Percentiles rank a stretch among this genome's conserved stretches.
These are phyloP conservation scores for Botrytis fabae DNA, from an alignment of 2,329 filamentous ascomycete species.

Conservation along the genomic window DNA sequence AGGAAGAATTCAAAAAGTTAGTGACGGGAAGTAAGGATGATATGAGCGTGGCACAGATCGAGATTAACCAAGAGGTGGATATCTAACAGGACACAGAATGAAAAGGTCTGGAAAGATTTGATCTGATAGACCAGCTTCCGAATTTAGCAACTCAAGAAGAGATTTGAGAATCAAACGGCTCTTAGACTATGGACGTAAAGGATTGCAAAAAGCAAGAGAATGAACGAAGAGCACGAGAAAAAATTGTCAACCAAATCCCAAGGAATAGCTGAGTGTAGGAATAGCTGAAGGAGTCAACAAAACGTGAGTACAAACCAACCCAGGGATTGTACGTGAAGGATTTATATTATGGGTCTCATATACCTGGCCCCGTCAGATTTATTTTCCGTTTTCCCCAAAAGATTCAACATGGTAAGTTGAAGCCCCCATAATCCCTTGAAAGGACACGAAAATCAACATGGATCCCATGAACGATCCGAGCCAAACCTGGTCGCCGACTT, in stretches of 20 bases:
- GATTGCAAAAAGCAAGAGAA: not conserved
- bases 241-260: not conserved
- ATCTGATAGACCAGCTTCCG: slow-evolving; percentile 4
- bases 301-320: not conserved
- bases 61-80: not conserved
- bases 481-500: not conserved
- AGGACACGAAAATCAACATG: not conserved
- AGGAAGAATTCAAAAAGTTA: not conserved
- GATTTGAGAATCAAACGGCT: not conserved
- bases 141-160: not conserved
- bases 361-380: not conserved
- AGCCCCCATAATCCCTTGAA: not conserved
- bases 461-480: not conserved
- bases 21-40: not conserved
- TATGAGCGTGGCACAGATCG: not conserved
- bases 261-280: not conserved
- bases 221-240: not conserved
- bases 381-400: not conserved
- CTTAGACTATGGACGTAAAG: not conserved
- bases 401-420: not conserved
- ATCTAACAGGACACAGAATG: not conserved
- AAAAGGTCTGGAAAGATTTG: not conserved
- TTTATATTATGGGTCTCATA: slow-evolving; percentile 3
- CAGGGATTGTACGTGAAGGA: slow-evolving; percentile 6
- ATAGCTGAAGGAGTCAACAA: not conserved